Conservation (phyloP, 2,329 filamentous ascomycete species). For the Fusarium palustre region DNA sequence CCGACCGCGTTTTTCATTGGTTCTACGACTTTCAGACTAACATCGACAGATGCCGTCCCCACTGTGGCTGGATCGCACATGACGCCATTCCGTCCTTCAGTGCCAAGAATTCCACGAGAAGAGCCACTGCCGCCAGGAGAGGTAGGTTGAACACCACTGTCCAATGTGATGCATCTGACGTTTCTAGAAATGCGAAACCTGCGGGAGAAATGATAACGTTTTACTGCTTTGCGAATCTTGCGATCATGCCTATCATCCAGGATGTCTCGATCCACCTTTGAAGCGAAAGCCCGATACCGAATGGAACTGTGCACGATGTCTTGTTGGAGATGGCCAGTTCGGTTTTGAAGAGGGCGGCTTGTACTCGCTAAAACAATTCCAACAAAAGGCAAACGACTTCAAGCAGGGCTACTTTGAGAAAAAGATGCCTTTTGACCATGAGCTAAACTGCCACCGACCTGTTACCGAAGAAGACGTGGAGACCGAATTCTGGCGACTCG, state of each 20-base stretch:
- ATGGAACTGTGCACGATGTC: slow-evolving; percentile 95
- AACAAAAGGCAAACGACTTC: slow-evolving; percentile 94
- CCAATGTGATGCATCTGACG: slow-evolving; percentile 44
- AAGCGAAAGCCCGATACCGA: slow-evolving; percentile 83
- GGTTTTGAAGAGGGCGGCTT: slow-evolving; percentile 97
- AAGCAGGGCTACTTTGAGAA: slow-evolving; percentile 93
- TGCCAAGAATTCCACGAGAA: slow-evolving; percentile 72
- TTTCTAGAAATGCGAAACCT: slow-evolving; percentile 81
- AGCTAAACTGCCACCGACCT: slow-evolving; percentile 81
- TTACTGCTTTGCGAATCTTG: slow-evolving; percentile 91
- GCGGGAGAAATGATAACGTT: slow-evolving; percentile 80
- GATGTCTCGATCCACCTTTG: slow-evolving; percentile 88
- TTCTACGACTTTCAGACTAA: slow-evolving; percentile 31
- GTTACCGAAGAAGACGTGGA: slow-evolving; percentile 97
- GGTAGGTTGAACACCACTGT: slow-evolving; percentile 32
- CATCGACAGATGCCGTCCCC: slow-evolving; percentile 68
- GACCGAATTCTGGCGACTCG: slow-evolving; percentile 94
- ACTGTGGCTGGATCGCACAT: slow-evolving; percentile 97
- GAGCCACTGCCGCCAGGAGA: slow-evolving; percentile 61
- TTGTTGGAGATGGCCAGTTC: slow-evolving; percentile 96
- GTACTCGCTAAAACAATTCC: slow-evolving; percentile 95
- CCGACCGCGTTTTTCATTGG: slow-evolving; percentile 41
- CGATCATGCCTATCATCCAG: slow-evolving; percentile 86
- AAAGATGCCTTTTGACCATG: slow-evolving; percentile 88
- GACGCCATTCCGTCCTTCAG: slow-evolving; percentile 88